phyloP scores from a whole-genome alignment of 768 basidiomycete species.

The Boletus sp. region DNA sequence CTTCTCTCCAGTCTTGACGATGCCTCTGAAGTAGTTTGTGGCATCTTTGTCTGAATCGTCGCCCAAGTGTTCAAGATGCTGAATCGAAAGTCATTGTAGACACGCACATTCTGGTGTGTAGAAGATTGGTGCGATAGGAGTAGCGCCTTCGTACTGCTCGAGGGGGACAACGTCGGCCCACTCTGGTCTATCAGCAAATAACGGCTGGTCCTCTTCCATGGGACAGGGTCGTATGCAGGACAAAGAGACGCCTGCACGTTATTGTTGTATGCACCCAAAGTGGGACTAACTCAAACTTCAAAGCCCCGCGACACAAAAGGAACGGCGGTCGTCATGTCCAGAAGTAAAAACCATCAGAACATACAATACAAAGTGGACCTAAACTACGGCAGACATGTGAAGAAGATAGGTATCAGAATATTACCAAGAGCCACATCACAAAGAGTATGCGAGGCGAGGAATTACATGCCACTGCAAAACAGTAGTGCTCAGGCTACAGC shows the following conservation, averaged over 20 bases:
- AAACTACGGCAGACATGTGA: slow-evolving; percentile 18
- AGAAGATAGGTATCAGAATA: slow-evolving; percentile 22
- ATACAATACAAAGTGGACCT: slow-evolving; percentile 22
- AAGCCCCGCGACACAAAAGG: not conserved
- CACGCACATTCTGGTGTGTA: slow-evolving; percentile 84
- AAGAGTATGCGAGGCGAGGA: not conserved
- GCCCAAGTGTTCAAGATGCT: slow-evolving; percentile 5
- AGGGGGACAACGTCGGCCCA: slow-evolving; percentile 83
- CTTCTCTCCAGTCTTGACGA: slow-evolving; percentile 75
- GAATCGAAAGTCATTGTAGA: not conserved
- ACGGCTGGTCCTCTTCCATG: slow-evolving; percentile 15
- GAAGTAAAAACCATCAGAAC: slow-evolving; percentile 8
- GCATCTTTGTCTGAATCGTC: slow-evolving; percentile 76
- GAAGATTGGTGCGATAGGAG: slow-evolving; percentile 87
- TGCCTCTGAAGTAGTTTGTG: slow-evolving; percentile 86
- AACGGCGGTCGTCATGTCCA: not conserved
- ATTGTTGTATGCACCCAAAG: not conserved
- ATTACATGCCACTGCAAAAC: slow-evolving; percentile 7
- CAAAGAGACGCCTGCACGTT: not conserved
- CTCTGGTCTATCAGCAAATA: slow-evolving; percentile 62
- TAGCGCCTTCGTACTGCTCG: slow-evolving; percentile 72
- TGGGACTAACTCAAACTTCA: not conserved
- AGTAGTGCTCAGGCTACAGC: slow-evolving; percentile 27
- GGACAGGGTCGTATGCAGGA: not conserved
- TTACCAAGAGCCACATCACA: slow-evolving; percentile 11